Percentiles rank a stretch among this genome's conserved stretches.
Conservation (phyloP, 148 eudicot species). For the Vaccinium corymbosum region DNA sequence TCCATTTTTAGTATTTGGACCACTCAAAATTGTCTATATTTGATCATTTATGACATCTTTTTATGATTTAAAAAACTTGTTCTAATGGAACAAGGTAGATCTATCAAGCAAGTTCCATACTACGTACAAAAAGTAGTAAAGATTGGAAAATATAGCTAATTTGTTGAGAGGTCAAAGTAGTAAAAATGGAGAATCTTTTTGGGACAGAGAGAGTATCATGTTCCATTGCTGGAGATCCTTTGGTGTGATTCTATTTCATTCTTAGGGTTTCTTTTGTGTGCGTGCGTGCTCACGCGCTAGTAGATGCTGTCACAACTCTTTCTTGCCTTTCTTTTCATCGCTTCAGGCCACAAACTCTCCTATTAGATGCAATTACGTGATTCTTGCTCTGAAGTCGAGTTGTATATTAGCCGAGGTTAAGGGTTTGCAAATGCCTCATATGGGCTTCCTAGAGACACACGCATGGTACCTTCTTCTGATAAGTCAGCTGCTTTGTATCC, state of each 20-base stretch:
- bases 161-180: neutral
- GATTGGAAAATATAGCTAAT: neutral
- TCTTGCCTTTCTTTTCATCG: neutral
- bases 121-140: too few species aligned
- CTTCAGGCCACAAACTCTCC: neutral
- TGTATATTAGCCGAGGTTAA: neutral
- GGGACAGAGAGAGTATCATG: neutral
- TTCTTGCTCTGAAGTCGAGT: neutral
- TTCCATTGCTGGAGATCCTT: neutral
- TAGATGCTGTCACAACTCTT: neutral
- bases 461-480: neutral
- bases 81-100: too few species aligned
- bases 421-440: neutral
- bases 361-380: neutral
- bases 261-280: neutral
- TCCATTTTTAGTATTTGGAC: neutral
- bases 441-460: neutral
- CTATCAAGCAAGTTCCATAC: too few species aligned
- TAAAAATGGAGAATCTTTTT: neutral
- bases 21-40: neutral
- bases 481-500: neutral
- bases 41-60: neutral
- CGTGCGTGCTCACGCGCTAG: neutral
- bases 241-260: neutral
- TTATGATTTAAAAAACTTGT: too few species aligned